phyloP scores from a whole-genome alignment of 2,329 filamentous ascomycete genomes.

The Penicillium sp. region DNA sequence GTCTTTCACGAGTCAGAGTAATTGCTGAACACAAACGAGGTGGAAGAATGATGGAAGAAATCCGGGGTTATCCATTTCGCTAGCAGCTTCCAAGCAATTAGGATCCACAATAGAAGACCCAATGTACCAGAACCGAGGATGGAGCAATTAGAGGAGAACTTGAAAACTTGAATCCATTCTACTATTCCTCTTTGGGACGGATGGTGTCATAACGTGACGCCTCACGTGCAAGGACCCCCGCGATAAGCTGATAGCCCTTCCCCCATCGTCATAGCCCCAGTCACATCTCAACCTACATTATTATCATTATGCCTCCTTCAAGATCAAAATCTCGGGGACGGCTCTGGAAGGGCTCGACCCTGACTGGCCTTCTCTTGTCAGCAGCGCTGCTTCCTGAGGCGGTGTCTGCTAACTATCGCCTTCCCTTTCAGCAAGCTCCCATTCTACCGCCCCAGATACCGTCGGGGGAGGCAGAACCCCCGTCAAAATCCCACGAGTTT shows the following conservation, averaged over 20 bases:
- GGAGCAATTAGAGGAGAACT: neutral
- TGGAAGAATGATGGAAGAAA: too few relatives aligned
- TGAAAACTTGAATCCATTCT: neutral
- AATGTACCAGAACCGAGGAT: neutral
- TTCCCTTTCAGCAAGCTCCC: constrained; percentile 24
- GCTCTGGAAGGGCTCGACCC: constrained; percentile 4
- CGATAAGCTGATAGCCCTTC: neutral
- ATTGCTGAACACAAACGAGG: too few relatives aligned
- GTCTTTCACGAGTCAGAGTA: neutral
- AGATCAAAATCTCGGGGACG: neutral
- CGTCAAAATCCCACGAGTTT: constrained; percentile 36
- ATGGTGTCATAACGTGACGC: neutral
- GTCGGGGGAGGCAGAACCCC: constrained; percentile 18
- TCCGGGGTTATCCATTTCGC: too few relatives aligned
- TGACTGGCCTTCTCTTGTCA: constrained; percentile 24
- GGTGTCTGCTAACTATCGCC: constrained; percentile 23
- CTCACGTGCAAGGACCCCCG: neutral
- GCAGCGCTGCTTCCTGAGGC: constrained; percentile 21
- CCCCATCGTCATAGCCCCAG: constrained; percentile 6
- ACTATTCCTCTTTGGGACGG: neutral
- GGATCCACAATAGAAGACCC: too few relatives aligned
- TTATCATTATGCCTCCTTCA: neutral
- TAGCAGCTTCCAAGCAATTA: too few relatives aligned
- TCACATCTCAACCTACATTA: constrained; percentile 8
- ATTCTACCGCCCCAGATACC: constrained; percentile 37